phyloP scores from a whole-genome alignment of 352 stramenopile genomes.

The Phytophthora chlamydospora region DNA sequence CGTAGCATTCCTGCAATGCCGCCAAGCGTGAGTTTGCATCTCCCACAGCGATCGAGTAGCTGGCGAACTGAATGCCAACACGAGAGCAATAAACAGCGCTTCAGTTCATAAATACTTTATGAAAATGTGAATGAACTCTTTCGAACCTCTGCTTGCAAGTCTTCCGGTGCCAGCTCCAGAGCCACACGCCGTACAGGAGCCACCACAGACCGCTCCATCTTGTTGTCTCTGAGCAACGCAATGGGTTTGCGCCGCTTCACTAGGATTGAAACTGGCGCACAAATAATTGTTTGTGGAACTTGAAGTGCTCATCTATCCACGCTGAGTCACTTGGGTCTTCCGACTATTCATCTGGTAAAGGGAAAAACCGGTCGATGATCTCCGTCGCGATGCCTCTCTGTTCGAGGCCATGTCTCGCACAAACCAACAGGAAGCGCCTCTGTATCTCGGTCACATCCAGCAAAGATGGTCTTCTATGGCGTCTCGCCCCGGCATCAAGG shows the following conservation, averaged over 20 bases:
- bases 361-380: conserved; percentile 16
- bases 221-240: neutral
- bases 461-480: neutral
- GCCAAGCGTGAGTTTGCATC: conserved; percentile 49
- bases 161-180: conserved; percentile 55
- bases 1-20: conserved; percentile 62
- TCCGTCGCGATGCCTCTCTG: conserved; percentile 8
- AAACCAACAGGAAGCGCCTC: conserved; percentile 14
- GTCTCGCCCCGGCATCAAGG: neutral
- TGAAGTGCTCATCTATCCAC: too few relatives aligned
- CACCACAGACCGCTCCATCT: conserved; percentile 30
- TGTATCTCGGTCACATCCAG: conserved; percentile 17
- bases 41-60: conserved; percentile 56
- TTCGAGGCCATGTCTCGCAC: conserved; percentile 10
- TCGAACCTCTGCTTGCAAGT: conserved; percentile 65
- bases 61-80: conserved; percentile 40
- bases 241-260: conserved; percentile 23
- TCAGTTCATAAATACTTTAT: neutral
- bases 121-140: neutral
- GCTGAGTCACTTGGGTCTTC: too few relatives aligned
- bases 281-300: too few relatives aligned
- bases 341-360: too few relatives aligned
- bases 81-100: neutral
- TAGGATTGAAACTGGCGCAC: too few relatives aligned
- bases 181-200: conserved; percentile 47